Evolutionary conservation across 306 rosid species (phyloP).

Genomic region (Trifolium pratense): DNA sequence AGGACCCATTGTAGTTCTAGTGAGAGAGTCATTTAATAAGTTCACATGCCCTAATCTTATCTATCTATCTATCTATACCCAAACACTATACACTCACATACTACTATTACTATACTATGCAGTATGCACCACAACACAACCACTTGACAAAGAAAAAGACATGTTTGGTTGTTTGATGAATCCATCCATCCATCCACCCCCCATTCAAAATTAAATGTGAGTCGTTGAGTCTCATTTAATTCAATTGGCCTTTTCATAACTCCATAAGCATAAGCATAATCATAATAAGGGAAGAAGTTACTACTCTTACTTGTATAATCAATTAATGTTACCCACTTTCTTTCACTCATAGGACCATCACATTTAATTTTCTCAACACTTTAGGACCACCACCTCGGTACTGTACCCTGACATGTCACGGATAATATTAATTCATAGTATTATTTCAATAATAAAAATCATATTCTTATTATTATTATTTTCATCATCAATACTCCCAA

Average conservation of each 20-base stretch:
- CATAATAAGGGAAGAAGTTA: background rate
- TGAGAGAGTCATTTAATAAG: constrained; percentile 34
- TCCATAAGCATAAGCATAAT: background rate
- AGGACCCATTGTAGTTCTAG: constrained; percentile 6
- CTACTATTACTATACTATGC: no score
- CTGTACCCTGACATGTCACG: background rate
- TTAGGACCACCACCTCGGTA: constrained; percentile 28
- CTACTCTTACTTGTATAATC: background rate
- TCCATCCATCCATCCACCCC: constrained; percentile 42
- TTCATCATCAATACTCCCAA: background rate
- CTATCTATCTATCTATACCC: no score
- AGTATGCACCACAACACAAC: no score
- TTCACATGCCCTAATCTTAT: constrained; percentile 37
- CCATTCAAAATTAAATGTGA: constrained; percentile 27
- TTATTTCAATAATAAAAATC: no score
- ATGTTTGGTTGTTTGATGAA: constrained; percentile 38
- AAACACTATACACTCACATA: background rate
- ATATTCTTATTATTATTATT: no score
- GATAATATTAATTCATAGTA: background rate
- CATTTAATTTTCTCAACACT: constrained; percentile 35
- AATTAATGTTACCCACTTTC: constrained; percentile 29
- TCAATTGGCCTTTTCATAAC: background rate
- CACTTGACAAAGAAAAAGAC: constrained; percentile 18
- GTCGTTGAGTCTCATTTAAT: constrained; percentile 37
- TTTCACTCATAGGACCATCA: background rate